Percentiles rank a stretch among this genome's conserved stretches.
phyloP scores from a whole-genome alignment of 257 asterid genomes.

The Thymus mandschuricus region DNA sequence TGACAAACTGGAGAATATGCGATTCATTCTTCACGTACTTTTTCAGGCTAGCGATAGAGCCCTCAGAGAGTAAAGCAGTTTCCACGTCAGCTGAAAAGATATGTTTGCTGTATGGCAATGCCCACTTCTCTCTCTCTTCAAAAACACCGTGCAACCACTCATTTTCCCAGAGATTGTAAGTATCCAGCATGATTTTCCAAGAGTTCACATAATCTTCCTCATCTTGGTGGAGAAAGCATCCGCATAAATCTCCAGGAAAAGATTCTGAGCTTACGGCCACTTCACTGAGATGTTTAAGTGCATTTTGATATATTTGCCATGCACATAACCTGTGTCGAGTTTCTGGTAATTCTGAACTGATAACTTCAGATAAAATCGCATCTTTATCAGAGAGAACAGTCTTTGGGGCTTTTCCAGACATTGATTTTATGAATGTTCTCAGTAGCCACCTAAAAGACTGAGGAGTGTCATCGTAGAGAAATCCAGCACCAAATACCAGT shows the following conservation, averaged over 20 bases:
- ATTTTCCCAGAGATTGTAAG: constrained; percentile 55
- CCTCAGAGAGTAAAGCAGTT: constrained; percentile 44
- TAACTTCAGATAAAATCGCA: constrained; percentile 48
- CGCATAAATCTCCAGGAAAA: constrained; percentile 48
- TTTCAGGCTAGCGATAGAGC: constrained; percentile 43
- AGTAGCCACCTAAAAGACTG: constrained; percentile 60
- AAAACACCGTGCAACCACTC: constrained; percentile 51
- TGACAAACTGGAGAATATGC: constrained; percentile 50
- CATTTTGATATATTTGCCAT: constrained; percentile 51
- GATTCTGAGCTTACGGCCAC: constrained; percentile 42
- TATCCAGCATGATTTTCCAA: constrained; percentile 57
- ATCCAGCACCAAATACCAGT: constrained; percentile 61
- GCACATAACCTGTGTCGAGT: constrained; percentile 48
- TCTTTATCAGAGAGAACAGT: constrained; percentile 51
- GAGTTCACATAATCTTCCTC: constrained; percentile 53
- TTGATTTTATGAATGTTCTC: constrained; percentile 42
- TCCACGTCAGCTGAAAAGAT: constrained; percentile 52
- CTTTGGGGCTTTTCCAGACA: constrained; percentile 54
- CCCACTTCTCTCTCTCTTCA: constrained; percentile 58
- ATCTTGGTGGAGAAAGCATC: constrained; percentile 44
- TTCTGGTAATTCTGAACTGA: constrained; percentile 48
- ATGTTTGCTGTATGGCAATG: constrained; percentile 52
- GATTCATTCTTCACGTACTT: constrained; percentile 50
- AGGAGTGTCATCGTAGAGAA: constrained; percentile 47
- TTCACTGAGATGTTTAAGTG: constrained; percentile 45